A percentile compares a stretch with the other conserved stretches of the same genome.
phyloP scores from a whole-genome alignment of 305 asterid genomes.

The Solanum aculeatissimum region DNA sequence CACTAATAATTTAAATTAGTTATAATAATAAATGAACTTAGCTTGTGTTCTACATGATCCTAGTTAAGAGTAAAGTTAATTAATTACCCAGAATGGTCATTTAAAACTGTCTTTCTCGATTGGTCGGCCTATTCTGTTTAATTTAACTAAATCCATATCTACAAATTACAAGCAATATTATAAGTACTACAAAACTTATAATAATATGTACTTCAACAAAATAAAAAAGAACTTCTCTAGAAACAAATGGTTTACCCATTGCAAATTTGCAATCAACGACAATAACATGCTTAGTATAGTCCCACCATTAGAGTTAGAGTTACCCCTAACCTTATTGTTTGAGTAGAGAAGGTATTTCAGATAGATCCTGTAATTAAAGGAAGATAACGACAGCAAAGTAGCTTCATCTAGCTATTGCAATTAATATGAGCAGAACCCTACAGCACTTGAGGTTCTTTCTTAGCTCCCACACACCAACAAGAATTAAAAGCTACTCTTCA shows the following conservation, averaged over 20 bases:
- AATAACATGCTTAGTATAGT: too few relatives aligned
- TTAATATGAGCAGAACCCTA: not conserved
- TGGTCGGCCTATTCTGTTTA: not conserved
- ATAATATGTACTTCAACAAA: not conserved
- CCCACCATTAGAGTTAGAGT: too few relatives aligned
- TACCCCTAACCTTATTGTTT: not conserved
- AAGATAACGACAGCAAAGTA: not conserved
- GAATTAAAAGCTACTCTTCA: not conserved
- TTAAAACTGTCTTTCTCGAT: not conserved
- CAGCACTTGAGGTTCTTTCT: not conserved
- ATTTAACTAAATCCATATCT: not conserved
- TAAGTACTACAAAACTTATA: not conserved
- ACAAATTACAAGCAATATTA: not conserved
- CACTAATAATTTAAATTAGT: not conserved
- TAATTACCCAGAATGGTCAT: not conserved
- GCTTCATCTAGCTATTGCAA: not conserved
- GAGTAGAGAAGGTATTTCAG: not conserved
- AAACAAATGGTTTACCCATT: too few relatives aligned
- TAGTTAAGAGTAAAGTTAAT: not conserved
- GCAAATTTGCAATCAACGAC: too few relatives aligned
- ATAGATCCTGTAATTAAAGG: not conserved
- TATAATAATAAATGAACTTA: not conserved
- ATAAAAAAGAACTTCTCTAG: too few relatives aligned
- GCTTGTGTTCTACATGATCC: not conserved
- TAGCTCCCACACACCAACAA: not conserved